phyloP scores from a whole-genome alignment of 441 rosid species.

The Gossypium gossypioides region DNA sequence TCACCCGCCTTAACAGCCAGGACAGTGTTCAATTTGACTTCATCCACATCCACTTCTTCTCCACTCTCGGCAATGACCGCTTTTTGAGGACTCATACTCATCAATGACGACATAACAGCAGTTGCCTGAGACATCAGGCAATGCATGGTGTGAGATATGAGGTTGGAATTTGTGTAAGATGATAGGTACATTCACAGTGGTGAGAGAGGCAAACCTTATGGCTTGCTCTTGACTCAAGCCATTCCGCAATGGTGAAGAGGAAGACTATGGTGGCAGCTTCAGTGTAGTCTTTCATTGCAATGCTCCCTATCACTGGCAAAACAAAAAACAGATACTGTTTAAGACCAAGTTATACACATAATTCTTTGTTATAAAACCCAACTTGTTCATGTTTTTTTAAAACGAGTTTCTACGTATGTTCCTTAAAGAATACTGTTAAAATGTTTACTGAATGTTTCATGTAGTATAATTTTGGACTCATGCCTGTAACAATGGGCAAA shows the following conservation, averaged over 20 bases:
- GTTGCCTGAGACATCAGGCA: slow-evolving; percentile 42
- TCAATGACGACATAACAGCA: slow-evolving; percentile 67
- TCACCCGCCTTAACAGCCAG: slow-evolving; percentile 78
- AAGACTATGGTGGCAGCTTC: slow-evolving; percentile 87
- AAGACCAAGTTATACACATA: neutral
- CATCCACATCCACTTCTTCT: slow-evolving; percentile 57
- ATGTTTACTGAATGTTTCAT: neutral
- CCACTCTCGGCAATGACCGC: slow-evolving; percentile 78
- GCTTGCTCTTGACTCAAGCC: slow-evolving; percentile 84
- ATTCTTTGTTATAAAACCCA: neutral
- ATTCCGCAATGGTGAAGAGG: slow-evolving; percentile 64
- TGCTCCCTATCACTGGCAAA: slow-evolving; percentile 62
- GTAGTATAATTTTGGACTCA: too few relatives aligned
- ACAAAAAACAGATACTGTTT: neutral
- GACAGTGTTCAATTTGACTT: slow-evolving; percentile 51
- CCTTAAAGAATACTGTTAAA: neutral
- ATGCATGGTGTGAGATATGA: too few relatives aligned
- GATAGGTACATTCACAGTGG: neutral
- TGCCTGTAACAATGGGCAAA: too few relatives aligned
- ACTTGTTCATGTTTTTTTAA: neutral
- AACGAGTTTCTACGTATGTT: neutral
- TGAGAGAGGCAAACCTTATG: slow-evolving; percentile 43
- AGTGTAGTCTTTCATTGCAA: slow-evolving; percentile 55
- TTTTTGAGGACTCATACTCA: slow-evolving; percentile 68
- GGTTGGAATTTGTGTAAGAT: too few relatives aligned